These are phyloP conservation scores for Schizosaccharomyces osmophilus DNA, from an alignment of 805 yeast species.

Conservation along the genomic window DNA sequence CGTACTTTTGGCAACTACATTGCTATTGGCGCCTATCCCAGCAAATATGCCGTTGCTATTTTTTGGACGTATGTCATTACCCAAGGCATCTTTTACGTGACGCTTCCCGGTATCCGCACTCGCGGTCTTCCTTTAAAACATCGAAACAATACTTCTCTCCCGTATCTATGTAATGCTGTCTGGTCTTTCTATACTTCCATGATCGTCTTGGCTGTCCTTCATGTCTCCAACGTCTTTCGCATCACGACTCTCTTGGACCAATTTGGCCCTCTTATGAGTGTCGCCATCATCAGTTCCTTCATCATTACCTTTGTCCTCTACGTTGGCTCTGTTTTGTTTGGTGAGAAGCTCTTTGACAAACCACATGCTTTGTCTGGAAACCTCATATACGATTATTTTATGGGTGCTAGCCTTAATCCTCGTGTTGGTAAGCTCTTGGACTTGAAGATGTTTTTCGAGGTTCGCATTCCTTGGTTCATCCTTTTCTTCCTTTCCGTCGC, in stretches of 20 bases:
- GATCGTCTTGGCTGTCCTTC: conserved; percentile 32
- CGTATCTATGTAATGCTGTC: conserved; percentile 83
- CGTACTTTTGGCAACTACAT: conserved; percentile 21
- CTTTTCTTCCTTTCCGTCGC: conserved; percentile 54
- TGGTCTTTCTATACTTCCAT: conserved; percentile 55
- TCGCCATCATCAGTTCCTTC: conserved; percentile 63
- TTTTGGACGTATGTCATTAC: conserved; percentile 44
- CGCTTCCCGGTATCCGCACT: conserved; percentile 82
- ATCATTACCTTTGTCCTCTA: conserved; percentile 44
- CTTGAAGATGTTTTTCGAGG: conserved; percentile 91
- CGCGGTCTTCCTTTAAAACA: conserved; percentile 83
- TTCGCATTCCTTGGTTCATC: conserved; percentile 90
- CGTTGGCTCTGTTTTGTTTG: conserved; percentile 8
- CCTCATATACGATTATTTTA: conserved; percentile 68
- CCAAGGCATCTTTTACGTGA: conserved; percentile 54
- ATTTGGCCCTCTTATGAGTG: conserved; percentile 81
- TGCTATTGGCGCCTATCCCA: conserved; percentile 18
- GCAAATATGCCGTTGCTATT: conserved; percentile 34
- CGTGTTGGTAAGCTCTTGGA: conserved; percentile 71
- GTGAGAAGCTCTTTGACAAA: conserved; percentile 21
- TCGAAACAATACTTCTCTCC: conserved; percentile 53
- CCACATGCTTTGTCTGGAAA: conserved; percentile 83
- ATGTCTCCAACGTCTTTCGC: conserved; percentile 50
- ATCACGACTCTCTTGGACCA: conserved; percentile 51
- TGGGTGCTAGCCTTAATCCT: conserved; percentile 96